Base-by-base conservation (phyloP, 352 stramenopile genomes). In the Plasmopara viticola region DNA sequence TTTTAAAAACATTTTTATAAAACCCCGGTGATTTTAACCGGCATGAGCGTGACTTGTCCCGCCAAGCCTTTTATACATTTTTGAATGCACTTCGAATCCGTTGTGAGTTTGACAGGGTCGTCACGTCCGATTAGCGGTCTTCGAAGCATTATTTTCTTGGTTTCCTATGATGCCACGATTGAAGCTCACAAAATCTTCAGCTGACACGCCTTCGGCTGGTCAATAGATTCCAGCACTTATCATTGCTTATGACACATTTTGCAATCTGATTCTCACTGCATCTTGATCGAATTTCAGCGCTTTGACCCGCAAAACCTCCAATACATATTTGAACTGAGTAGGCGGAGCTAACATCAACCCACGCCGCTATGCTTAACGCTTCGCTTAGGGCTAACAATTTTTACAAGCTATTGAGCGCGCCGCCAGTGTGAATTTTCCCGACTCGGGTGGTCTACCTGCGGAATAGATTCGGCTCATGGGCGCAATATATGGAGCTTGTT, bases 151-250 rank as follows among this genome's bases (percentile, higher is more conserved):
- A 12, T 35, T 5, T 35, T 9, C 9, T n/a, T n/a, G 30, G 4
- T 8, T 12, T 35, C 4, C 31, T 35, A 35, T 12, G 6, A 12
- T 12, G 31, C 6, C 31, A 12, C 7, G 10, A 6, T n/a, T 42
- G 51, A 30, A 18, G 25, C 31, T 42, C 14, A 43, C 30, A 17
- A 12, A 51, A 20, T 34, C 42, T 3, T 57, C 51, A 14, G 18
- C 50, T 1, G 42, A 57, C n/a, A 57, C 42, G 37, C 13, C 51
- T 10, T n/a, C 6, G 51, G 31, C 17, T 12, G 50, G 6, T 51
- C 42, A 5, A 31, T 12, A 8, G 51, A 58, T 6, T 33, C 34
- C 4, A 13, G 33, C 1, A 29, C 35, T 12, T 31, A 42, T 12
- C 6, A 18, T 15, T 57, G 50, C 28, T 51, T 40, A 42, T 35